Evolutionary conservation across 805 yeast species (phyloP).

Genomic region (Teunomyces funiuensis): DNA sequence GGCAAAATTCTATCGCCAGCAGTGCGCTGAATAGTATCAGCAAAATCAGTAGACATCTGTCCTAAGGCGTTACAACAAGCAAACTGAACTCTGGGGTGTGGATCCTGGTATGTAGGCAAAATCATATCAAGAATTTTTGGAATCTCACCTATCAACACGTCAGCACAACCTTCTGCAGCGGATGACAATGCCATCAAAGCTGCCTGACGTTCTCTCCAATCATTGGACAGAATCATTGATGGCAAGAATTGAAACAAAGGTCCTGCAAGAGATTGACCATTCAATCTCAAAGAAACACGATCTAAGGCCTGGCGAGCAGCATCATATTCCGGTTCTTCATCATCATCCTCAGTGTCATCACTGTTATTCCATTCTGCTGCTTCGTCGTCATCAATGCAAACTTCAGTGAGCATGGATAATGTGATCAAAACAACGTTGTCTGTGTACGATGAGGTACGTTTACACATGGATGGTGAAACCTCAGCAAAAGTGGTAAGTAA

Average conservation of each 20-base stretch:
- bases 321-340: constrained; percentile 79
- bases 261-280: constrained; percentile 79
- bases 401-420: constrained; percentile 86
- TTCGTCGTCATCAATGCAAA: constrained; percentile 84
- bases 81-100: constrained; percentile 92
- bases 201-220: constrained; percentile 96
- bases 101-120: constrained; percentile 79
- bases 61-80: constrained; percentile 97
- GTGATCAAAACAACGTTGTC: constrained; percentile 70
- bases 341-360: constrained; percentile 72
- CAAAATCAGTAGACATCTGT: constrained; percentile 95
- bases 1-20: constrained; percentile 81
- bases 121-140: constrained; percentile 81
- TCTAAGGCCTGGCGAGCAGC: constrained; percentile 96
- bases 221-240: constrained; percentile 67
- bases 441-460: constrained; percentile 69
- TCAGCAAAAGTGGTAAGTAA: constrained; percentile 88
- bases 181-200: constrained; percentile 95
- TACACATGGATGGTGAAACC: constrained; percentile 94
- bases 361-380: constrained; percentile 84
- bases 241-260: constrained; percentile 88
- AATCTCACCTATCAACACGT: constrained; percentile 77
- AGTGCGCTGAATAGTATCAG: constrained; percentile 80
- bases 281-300: constrained; percentile 79
- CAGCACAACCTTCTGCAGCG: constrained; percentile 97